Evolutionary conservation across 257 asterid genomes (phyloP), one percentile per base, ranked within the genome.

Genomic region (Solanum pimpinellifolium): DNA sequence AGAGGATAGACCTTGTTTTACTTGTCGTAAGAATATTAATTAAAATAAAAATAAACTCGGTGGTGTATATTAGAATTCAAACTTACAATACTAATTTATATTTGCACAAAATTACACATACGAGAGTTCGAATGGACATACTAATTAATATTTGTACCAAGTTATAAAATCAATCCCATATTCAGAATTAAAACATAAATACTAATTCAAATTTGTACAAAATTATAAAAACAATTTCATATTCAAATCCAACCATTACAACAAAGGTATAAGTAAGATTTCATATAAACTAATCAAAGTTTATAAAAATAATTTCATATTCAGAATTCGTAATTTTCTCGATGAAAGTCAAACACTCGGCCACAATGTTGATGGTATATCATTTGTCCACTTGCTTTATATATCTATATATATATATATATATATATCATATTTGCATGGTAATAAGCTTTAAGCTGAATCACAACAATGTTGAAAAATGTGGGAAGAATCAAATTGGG

Each of bases 401-500:
- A 15, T 49, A 29, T 29, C 2, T 29, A 49, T 21, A 5, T 49
- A 52, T 52, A 52, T 52, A 52, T 35, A 16, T 15, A 16, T 52
- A 49, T 21, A 2, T 49, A 52, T 52, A 52, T 35, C 35, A 33
- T 49, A 49, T 49, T 49, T 49, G 23, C 60, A 52, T 56, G 18
- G 65, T 56, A 56, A 56, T 56, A 56, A 56, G 65, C 65, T 56
- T 56, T 18, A 18, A 56, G n/a, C 65, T 52, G 65, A 56, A 56
- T 56, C 62, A 42, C 82, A 66, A 35, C 29, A 86, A 88, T 88
- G 90, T 87, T 82, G 18, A 11, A 66, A 35, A 62, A 35, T 65
- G 92, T 87, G 59, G 88, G 91, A 5, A 87, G 84, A 83, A 90
- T 89, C 3, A 88, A 91, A 69, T 31, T 92, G 84, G 94, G 94